Evolutionary conservation across 139 green algal species (phyloP), one percentile per base, ranked within the genome.

Genomic region (Auxenochlorella protothecoides): DNA sequence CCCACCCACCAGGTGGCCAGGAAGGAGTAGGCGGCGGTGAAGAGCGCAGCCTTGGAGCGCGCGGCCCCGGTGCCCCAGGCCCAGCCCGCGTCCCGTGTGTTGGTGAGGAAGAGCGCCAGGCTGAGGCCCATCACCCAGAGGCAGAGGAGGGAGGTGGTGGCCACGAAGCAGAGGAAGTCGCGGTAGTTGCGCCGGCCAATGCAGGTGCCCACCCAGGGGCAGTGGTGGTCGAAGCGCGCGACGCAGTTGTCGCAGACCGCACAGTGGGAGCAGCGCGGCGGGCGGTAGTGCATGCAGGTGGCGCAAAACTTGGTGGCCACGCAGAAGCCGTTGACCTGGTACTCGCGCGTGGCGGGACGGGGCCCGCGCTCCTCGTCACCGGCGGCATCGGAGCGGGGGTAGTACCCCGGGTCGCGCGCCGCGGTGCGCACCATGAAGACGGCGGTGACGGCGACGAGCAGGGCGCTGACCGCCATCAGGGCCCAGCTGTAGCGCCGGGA

Each of bases 201-300:
- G 66, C 89, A 95, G 44, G 85, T 94, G 69, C 94, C 94, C 12
- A 98, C 93, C 94, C 94, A 99, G 27, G 94, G 94, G 80, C 94
- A 99, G 78, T 98, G 93, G 83, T 99, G 94, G 84, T 99, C 94
- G 76, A 99, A 98, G 55, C 89, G 88, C 80, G 96, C 86, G 12
- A 98, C 92, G 81, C 94, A 99, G 85, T 97, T 97, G 86, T 99
- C 92, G 73, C 92, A 97, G 14, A 98, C 90, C 12, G 84, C 90
- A 77, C 94, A 99, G 86, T 99, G 94, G 73, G 89, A 90, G 64
- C 87, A 91, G 14, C 94, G 85, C 5, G 94, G 94, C 11, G 94
- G 94, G 71, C 92, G 89, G 84, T 96, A 98, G 72, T 97, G 88
- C 80, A 91, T 84, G 80, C 87, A 93, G 0, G 89, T 94, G 59